Base-by-base conservation (phyloP, 2,329 filamentous ascomycete genomes). In the Colletotrichum destructivum region DNA sequence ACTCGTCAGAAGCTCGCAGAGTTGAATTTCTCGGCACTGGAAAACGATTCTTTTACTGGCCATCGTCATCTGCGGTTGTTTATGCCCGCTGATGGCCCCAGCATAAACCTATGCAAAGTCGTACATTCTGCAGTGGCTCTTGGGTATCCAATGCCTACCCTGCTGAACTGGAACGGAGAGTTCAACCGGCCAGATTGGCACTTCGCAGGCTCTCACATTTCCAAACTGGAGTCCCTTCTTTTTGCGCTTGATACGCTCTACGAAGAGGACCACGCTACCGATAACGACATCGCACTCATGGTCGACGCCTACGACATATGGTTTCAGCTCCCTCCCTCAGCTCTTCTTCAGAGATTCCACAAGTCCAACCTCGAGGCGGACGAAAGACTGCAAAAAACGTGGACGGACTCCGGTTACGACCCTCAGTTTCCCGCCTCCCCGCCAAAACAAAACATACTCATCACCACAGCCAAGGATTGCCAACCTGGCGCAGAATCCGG, bases 221-320 rank as follows among this genome's bases (percentile, higher is more conserved):
- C 80, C 61, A 82, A 82, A 57, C 78, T 82, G 7, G 79, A 81
- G 63, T 78, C 79, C 46, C 72, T 81, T 12, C 73, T 81, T 0
- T 75, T 73, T 4, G 78, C 74, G 13, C 79, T 81, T 8, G 75
- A 80, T 40, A 75, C 75, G 1, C 69, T 81, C 0, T 74, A 81
- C 2, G 69, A 74, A 11, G 40, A 66, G 0, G 66, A 76, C 38
- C 66, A 70, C 4, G 59, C 62, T 1, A 18, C 76, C 9, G 75
- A 79, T 11, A 76, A 82, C n/a, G 79, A 81, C 68, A 65, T 83
- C 1, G 80, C 78, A 1, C 72, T 83, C 0, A 69, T 83, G 38
- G 78, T 83, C 2, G 81, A 83, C 42, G 78, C 81, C 0, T 79
- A 83, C 72, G 80, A 83, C 52, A 75, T 80, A 49, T 82, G 81